phyloP scores from a whole-genome alignment of 257 asterid genomes.

The Striga asiatica region DNA sequence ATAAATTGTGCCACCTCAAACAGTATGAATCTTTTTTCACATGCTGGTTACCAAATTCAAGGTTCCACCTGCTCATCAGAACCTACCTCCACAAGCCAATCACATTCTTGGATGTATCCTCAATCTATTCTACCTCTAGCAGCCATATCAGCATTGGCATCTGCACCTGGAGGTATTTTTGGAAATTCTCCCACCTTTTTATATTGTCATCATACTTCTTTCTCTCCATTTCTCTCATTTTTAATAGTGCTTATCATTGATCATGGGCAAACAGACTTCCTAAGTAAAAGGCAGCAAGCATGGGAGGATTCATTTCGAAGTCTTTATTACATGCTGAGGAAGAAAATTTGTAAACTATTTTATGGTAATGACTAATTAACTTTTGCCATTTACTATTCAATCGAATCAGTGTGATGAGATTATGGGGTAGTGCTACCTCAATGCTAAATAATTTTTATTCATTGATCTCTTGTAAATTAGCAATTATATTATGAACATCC shows the following conservation, averaged over 20 bases:
- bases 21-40: slow-evolving; percentile 25
- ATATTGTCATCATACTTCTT: slow-evolving; percentile 3
- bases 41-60: slow-evolving; percentile 22
- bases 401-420: no score
- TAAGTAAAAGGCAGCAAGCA: slow-evolving; percentile 59
- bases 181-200: slow-evolving; percentile 7
- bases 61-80: slow-evolving; percentile 22
- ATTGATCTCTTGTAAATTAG: not conserved
- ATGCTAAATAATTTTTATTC: not conserved
- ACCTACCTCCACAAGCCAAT: slow-evolving; percentile 27
- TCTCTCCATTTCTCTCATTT: not conserved
- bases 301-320: slow-evolving; percentile 93
- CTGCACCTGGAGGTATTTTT: slow-evolving; percentile 53
- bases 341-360: slow-evolving; percentile 58
- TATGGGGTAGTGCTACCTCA: no score
- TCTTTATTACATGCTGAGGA: slow-evolving; percentile 85
- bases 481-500: not conserved
- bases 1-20: slow-evolving; percentile 34
- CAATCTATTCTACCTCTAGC: slow-evolving; percentile 68
- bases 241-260: slow-evolving; percentile 10
- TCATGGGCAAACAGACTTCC: slow-evolving; percentile 61
- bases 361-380: slow-evolving; percentile 57
- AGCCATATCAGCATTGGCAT: slow-evolving; percentile 66
- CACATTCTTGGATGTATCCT: slow-evolving; percentile 87
- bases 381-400: not conserved